These are phyloP conservation scores for Phytophthora sp. DNA, from an alignment of 352 stramenopile species.

Conservation along the genomic window DNA sequence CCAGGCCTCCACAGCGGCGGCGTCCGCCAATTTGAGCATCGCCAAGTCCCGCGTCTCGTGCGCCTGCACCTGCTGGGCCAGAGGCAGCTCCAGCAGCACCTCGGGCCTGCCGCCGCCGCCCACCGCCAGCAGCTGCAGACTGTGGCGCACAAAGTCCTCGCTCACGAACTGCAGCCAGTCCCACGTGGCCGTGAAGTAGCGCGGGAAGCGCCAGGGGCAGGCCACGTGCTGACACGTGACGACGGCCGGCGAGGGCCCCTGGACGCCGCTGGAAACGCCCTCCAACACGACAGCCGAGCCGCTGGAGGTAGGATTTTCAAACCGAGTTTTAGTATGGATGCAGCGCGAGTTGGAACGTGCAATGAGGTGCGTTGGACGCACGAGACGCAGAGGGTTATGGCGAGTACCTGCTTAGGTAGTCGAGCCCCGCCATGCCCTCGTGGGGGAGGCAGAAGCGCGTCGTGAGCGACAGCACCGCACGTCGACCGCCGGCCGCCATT, in stretches of 20 bases:
- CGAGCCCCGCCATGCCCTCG: slow-evolving; percentile 73
- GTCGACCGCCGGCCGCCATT: slow-evolving; percentile 29
- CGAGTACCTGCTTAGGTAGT: slow-evolving; percentile 75
- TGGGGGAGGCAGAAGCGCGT: slow-evolving; percentile 82
- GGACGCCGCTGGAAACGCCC: background rate
- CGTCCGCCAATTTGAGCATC: slow-evolving; percentile 57
- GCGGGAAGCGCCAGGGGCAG: slow-evolving; percentile 80
- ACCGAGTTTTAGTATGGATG: slow-evolving; percentile 3
- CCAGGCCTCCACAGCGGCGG: slow-evolving; percentile 23
- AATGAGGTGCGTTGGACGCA: background rate
- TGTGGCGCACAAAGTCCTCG: slow-evolving; percentile 75
- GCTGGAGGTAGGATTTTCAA: slow-evolving; percentile 27
- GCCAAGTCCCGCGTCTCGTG: slow-evolving; percentile 66
- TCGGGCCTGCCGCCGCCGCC: slow-evolving; percentile 31
- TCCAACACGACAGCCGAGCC: slow-evolving; percentile 65
- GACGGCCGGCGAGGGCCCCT: slow-evolving; percentile 32
- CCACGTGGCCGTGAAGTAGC: slow-evolving; percentile 81
- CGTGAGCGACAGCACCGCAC: slow-evolving; percentile 73
- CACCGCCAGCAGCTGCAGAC: slow-evolving; percentile 58
- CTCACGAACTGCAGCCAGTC: slow-evolving; percentile 86
- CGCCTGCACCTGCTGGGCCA: slow-evolving; percentile 56
- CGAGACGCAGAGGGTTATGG: background rate
- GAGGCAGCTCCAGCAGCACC: slow-evolving; percentile 62
- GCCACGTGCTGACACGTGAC: slow-evolving; percentile 85
- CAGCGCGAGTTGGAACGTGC: background rate